These are phyloP conservation scores for Stereum hirsutum DNA, from an alignment of 1,284 basidiomycete genomes.

Conservation along the genomic window DNA sequence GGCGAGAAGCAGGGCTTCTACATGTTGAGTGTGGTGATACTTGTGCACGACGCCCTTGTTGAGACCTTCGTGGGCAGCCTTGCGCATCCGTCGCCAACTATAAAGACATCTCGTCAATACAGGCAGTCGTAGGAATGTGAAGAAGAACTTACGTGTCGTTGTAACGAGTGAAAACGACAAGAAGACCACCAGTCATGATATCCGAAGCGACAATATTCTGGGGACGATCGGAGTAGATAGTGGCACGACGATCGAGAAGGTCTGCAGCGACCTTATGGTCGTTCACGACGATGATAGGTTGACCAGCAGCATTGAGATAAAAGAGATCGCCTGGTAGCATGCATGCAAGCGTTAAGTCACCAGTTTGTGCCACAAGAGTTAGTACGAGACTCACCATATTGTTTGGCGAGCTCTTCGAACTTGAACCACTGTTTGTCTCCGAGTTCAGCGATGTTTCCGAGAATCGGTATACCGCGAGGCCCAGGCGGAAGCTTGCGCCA, in stretches of 20 bases:
- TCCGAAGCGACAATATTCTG: constrained; percentile 10
- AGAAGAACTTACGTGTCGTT: constrained; percentile 6
- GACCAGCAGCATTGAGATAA: constrained; percentile 16
- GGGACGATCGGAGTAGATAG: constrained; percentile 18
- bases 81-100: constrained; percentile 13
- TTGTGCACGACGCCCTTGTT: constrained; percentile 10
- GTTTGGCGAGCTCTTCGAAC: neutral
- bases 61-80: constrained; percentile 12
- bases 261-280: constrained; percentile 15
- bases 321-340: constrained; percentile 19
- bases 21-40: constrained; percentile 8
- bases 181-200: constrained; percentile 11
- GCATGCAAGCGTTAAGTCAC: too few species aligned
- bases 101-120: neutral
- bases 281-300: constrained; percentile 17
- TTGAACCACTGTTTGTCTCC: neutral
- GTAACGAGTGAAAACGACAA: constrained; percentile 10
- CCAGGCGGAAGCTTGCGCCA: constrained; percentile 1
- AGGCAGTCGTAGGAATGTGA: neutral
- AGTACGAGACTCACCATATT: constrained; percentile 1
- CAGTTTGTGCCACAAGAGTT: too few species aligned
- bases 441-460: neutral
- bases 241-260: constrained; percentile 17
- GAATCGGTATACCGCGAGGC: neutral
- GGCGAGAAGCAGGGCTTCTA: constrained; percentile 11